A percentile compares a stretch with the other conserved stretches of the same genome.
phyloP scores from a whole-genome alignment of 192 early-diverging fungal genomes.

The Piromyces finnis region DNA sequence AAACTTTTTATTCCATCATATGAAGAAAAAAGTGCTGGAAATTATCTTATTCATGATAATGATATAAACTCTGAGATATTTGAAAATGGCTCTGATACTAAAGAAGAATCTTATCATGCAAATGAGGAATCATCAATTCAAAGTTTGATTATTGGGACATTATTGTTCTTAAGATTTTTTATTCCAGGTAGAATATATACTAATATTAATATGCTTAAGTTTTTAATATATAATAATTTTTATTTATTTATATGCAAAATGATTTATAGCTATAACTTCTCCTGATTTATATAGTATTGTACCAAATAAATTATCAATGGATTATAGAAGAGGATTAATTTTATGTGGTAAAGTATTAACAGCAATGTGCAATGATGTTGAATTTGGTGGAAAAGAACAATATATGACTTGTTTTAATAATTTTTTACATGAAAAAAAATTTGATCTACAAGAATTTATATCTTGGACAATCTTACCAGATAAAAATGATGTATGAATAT shows the following conservation, averaged over 20 bases:
- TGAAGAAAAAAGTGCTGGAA: background rate
- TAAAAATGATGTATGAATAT: background rate
- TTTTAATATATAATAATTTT: too few relatives aligned
- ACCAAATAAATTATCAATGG: background rate
- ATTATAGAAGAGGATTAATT: conserved; percentile 19
- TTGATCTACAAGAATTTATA: background rate
- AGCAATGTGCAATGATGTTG: conserved; percentile 35
- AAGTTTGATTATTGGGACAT: background rate
- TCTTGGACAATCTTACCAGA: background rate
- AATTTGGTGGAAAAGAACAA: conserved; percentile 37
- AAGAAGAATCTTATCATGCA: background rate
- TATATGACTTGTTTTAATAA: conserved; percentile 26
- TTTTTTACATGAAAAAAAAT: conserved; percentile 16
- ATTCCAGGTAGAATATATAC: background rate
- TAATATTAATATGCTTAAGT: too few relatives aligned
- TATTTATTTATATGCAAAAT: background rate
- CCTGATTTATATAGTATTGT: background rate
- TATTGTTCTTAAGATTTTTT: background rate
- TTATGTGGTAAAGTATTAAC: conserved; percentile 38
- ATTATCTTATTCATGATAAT: background rate
- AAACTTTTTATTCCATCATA: background rate
- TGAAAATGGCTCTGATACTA: background rate
- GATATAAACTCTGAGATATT: background rate
- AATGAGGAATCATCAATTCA: background rate
- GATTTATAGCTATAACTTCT: background rate